Conservation (phyloP, 2,329 filamentous ascomycete species). For the Alternaria burnsii region DNA sequence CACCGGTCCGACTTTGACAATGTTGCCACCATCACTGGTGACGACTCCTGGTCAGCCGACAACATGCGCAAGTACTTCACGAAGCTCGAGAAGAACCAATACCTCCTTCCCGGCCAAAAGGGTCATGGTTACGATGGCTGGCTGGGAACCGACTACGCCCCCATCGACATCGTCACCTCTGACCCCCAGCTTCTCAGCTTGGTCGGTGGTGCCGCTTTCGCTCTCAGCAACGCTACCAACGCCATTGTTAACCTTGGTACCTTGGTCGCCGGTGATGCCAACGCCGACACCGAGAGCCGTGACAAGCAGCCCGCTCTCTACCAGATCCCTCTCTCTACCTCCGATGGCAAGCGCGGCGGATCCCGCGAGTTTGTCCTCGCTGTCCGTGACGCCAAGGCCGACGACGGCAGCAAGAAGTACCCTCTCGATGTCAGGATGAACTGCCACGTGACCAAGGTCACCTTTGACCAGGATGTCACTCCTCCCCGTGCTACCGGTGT, state of each 20-base stretch:
- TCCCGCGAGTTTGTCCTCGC: slow-evolving; percentile 65
- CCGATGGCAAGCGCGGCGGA: slow-evolving; percentile 60
- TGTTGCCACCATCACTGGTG: slow-evolving; percentile 67
- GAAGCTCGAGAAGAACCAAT: slow-evolving; percentile 63
- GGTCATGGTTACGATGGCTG: slow-evolving; percentile 69
- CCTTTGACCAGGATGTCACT: slow-evolving; percentile 69
- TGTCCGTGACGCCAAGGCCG: slow-evolving; percentile 59
- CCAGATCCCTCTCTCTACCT: slow-evolving; percentile 66
- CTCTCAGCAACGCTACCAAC: slow-evolving; percentile 56
- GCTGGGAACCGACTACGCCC: slow-evolving; percentile 62
- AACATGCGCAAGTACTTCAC: slow-evolving; percentile 70
- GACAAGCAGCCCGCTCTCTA: slow-evolving; percentile 61
- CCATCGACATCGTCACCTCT: slow-evolving; percentile 60
- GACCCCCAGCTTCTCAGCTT: slow-evolving; percentile 65
- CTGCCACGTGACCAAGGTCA: slow-evolving; percentile 71
- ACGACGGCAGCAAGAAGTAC: slow-evolving; percentile 63
- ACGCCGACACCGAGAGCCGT: slow-evolving; percentile 56
- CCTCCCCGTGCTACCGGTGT: slow-evolving; percentile 60
- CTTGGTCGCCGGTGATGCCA: slow-evolving; percentile 59
- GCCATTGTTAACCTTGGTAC: slow-evolving; percentile 45
- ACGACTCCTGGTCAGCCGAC: slow-evolving; percentile 64
- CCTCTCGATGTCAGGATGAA: slow-evolving; percentile 67
- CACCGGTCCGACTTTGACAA: slow-evolving; percentile 67
- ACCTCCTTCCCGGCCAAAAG: slow-evolving; percentile 53
- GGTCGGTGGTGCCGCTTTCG: slow-evolving; percentile 61